Conservation (phyloP, 495 filamentous ascomycete genomes). For the Mycothermus thermophilus region DNA sequence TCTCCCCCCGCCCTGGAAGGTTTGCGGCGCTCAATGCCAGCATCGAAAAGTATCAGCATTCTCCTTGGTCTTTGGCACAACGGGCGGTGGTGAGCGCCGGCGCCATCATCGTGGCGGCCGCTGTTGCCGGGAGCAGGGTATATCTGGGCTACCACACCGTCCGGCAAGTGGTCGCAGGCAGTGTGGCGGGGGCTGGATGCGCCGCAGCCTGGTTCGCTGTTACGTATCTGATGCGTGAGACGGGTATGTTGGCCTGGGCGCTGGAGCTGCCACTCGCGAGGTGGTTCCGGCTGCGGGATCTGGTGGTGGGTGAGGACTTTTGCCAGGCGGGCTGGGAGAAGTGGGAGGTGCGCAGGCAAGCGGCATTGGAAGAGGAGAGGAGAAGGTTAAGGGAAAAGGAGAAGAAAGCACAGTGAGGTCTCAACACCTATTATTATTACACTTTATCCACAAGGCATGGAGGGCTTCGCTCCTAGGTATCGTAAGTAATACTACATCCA, state of each 20-base stretch:
- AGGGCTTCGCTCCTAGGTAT: not conserved
- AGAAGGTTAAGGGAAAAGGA: not conserved
- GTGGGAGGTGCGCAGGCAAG: constrained; percentile 44
- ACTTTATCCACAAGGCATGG: not conserved
- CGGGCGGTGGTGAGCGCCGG: constrained; percentile 42
- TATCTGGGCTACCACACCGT: constrained; percentile 92
- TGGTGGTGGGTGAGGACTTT: constrained; percentile 81
- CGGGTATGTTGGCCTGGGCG: constrained; percentile 50
- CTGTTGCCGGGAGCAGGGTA: constrained; percentile 65
- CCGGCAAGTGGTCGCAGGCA: constrained; percentile 73
- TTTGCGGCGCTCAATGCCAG: constrained; percentile 8
- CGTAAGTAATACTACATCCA: no score
- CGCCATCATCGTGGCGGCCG: constrained; percentile 45
- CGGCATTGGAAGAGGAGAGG: constrained; percentile 1
- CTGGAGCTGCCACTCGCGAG: constrained; percentile 53
- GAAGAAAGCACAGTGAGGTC: constrained; percentile 1
- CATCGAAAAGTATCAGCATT: constrained; percentile 24
- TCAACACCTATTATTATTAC: no score
- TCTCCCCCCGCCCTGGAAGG: constrained; percentile 3
- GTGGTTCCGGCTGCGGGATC: constrained; percentile 59
- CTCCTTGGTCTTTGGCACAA: constrained; percentile 42
- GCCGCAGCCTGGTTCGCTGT: constrained; percentile 67
- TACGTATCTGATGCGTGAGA: constrained; percentile 47
- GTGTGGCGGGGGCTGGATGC: constrained; percentile 52
- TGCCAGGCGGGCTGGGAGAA: constrained; percentile 86